Percentiles rank a stretch among this genome's conserved stretches.
These are phyloP conservation scores for Erigeron philadelphicus DNA, from an alignment of 140 eudicot genomes.

Conservation along the genomic window DNA sequence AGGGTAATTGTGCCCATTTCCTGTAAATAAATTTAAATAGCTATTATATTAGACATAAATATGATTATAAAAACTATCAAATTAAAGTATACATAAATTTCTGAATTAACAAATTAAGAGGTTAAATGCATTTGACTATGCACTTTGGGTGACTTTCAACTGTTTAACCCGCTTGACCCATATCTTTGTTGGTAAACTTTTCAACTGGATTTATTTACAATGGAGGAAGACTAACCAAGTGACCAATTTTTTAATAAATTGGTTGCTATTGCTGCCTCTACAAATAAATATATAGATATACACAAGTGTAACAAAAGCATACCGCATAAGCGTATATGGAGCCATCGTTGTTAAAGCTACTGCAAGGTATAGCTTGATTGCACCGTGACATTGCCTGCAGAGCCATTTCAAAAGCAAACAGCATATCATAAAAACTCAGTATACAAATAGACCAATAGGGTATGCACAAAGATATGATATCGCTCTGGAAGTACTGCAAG, in stretches of 20 bases:
- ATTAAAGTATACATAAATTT: neutral
- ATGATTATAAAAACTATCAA: neutral
- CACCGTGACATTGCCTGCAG: slow-evolving; percentile 85
- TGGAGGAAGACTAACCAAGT: neutral
- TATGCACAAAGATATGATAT: neutral
- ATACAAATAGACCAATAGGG: neutral
- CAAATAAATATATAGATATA: neutral
- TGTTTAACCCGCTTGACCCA: neutral
- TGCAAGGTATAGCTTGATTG: slow-evolving; percentile 80
- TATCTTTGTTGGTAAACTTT: neutral
- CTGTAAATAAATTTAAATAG: neutral
- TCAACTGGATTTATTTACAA: neutral
- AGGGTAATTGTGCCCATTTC: neutral
- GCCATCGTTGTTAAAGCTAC: slow-evolving; percentile 82
- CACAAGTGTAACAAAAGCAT: slow-evolving; percentile 8
- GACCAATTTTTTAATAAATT: neutral
- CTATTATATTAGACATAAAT: too few relatives aligned
- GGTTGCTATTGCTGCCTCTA: neutral
- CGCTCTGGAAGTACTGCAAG: neutral
- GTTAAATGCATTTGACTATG: neutral
- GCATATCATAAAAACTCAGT: neutral
- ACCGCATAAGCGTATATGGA: slow-evolving; percentile 87
- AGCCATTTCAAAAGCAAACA: slow-evolving; percentile 6
- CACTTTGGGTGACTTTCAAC: neutral
- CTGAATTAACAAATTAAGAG: neutral